These are phyloP conservation scores for Apiospora koreana DNA, from an alignment of 2,329 filamentous ascomycete species.

Conservation along the genomic window DNA sequence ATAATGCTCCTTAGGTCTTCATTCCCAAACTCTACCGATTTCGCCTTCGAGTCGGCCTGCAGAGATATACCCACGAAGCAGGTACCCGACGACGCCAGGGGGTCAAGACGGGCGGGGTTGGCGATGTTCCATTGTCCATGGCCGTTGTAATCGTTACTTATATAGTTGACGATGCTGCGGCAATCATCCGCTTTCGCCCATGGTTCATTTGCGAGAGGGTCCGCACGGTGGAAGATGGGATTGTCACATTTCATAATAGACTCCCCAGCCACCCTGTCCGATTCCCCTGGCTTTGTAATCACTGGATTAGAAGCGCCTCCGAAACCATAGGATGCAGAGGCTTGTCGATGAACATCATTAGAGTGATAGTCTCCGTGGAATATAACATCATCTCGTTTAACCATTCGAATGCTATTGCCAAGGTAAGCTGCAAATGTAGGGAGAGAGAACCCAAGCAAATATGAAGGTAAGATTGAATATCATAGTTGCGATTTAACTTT, in stretches of 20 bases:
- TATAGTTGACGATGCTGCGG: not conserved
- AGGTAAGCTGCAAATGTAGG: not conserved
- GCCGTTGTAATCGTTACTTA: not conserved
- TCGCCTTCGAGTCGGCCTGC: not conserved
- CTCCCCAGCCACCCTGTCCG: too few species aligned
- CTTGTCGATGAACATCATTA: too few species aligned
- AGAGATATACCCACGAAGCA: not conserved
- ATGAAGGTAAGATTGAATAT: not conserved
- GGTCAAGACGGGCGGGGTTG: not conserved
- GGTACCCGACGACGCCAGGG: not conserved
- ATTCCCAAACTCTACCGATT: not conserved
- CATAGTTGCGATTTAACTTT: too few species aligned
- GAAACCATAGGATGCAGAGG: too few species aligned
- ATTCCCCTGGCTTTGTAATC: too few species aligned
- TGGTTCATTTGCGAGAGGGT: not conserved
- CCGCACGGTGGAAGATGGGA: not conserved
- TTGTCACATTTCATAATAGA: not conserved
- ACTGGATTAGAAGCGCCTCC: too few species aligned
- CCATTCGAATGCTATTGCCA: too few species aligned
- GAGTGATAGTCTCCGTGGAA: too few species aligned
- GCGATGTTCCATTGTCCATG: not conserved
- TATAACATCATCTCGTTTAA: too few species aligned
- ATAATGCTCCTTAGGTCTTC: not conserved
- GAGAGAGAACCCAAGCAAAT: not conserved
- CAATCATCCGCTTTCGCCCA: not conserved